A percentile compares a stretch with the other conserved stretches of the same genome.
Evolutionary conservation across 1,139 yeast genomes (phyloP).

Genomic region (Geotrichum phurueaensis): DNA sequence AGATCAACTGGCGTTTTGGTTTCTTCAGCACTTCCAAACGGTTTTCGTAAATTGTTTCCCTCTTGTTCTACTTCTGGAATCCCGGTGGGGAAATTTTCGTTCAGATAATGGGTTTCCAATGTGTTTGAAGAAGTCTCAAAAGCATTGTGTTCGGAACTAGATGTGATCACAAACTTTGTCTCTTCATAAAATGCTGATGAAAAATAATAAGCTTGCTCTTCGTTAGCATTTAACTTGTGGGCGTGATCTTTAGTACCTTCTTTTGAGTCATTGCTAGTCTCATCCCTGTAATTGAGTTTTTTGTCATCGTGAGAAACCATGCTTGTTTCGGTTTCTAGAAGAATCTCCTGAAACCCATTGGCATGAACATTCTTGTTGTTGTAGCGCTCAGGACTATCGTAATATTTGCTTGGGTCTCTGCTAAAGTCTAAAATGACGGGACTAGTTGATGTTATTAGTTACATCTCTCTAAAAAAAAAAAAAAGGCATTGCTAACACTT

Average conservation of each 20-base stretch:
- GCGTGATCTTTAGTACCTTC: not conserved
- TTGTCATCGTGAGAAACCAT: slow-evolving; percentile 8
- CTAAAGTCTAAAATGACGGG: not conserved
- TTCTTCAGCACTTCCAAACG: not conserved
- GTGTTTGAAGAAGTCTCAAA: not conserved
- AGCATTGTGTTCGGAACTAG: not conserved
- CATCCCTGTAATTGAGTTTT: slow-evolving; percentile 8
- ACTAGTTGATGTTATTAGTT: not conserved
- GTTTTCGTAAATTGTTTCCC: not conserved
- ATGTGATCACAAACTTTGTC: not conserved
- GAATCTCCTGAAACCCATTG: not conserved
- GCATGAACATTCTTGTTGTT: not conserved
- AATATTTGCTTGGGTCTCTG: slow-evolving; percentile 6
- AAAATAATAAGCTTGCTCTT: no score
- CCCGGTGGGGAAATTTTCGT: not conserved
- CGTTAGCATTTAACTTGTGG: not conserved
- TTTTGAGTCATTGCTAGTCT: not conserved
- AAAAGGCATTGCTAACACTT: not conserved
- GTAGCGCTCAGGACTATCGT: slow-evolving; percentile 13
- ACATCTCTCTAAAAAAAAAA: not conserved
- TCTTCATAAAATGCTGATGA: not conserved
- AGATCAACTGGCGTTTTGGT: slow-evolving; percentile 15
- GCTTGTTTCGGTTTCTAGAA: no score
- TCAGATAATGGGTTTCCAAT: not conserved
- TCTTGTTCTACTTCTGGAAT: not conserved